Evolutionary conservation across 192 early-diverging fungal species (phyloP).

Genomic region (Rhizophagus clarus): DNA sequence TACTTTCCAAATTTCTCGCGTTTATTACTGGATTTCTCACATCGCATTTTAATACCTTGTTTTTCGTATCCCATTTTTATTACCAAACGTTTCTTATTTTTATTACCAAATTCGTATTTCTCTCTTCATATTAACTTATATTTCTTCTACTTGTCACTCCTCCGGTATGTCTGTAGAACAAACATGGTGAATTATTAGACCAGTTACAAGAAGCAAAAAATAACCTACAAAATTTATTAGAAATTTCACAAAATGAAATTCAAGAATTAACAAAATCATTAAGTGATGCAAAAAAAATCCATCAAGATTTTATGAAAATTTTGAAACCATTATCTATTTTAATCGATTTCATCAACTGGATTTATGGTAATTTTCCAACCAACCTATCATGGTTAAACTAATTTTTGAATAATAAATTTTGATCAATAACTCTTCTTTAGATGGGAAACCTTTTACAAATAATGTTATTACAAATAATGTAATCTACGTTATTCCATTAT

Average conservation of each 20-base stretch:
- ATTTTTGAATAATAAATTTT: too few relatives aligned
- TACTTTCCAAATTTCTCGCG: too few relatives aligned
- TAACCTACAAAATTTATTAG: constrained; percentile 10
- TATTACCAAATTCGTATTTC: too few relatives aligned
- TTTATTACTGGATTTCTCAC: too few relatives aligned
- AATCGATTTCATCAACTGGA: not conserved
- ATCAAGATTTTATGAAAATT: constrained; percentile 16
- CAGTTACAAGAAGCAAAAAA: constrained; percentile 6
- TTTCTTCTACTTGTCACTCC: too few relatives aligned
- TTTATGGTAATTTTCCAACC: not conserved
- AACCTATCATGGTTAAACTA: too few relatives aligned
- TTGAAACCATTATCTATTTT: not conserved
- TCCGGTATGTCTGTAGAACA: too few relatives aligned
- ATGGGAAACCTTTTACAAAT: not conserved
- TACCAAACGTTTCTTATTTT: too few relatives aligned
- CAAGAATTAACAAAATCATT: not conserved
- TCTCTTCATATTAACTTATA: too few relatives aligned
- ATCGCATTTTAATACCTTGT: too few relatives aligned
- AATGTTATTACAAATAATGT: not conserved
- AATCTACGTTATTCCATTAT: not conserved
- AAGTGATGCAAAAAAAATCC: constrained; percentile 7
- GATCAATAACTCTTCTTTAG: too few relatives aligned
- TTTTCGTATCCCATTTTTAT: too few relatives aligned
- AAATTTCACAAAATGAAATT: constrained; percentile 13
- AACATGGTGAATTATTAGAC: constrained; percentile 1